Evolutionary conservation across 805 yeast species (phyloP).

Genomic region (Pichia pseudocactophila): DNA sequence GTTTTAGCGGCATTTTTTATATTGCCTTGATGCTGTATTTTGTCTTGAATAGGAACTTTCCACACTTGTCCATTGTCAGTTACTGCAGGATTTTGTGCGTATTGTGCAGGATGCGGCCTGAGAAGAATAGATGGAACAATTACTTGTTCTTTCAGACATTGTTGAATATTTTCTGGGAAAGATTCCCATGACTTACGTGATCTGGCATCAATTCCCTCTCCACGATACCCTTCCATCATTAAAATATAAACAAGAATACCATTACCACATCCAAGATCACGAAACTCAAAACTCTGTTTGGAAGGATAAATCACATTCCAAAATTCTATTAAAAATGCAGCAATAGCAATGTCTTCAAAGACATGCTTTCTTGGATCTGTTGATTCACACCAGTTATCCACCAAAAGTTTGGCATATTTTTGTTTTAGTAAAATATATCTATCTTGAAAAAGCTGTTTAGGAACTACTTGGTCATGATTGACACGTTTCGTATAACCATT

Average conservation of each 20-base stretch:
- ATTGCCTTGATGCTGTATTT: constrained; percentile 20
- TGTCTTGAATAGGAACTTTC: constrained; percentile 36
- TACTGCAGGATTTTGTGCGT: constrained; percentile 42
- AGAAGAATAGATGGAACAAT: constrained; percentile 69
- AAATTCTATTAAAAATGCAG: constrained; percentile 82
- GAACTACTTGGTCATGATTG: constrained; percentile 77
- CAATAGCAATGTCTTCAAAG: constrained; percentile 91
- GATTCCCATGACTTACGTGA: constrained; percentile 79
- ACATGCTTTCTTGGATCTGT: constrained; percentile 96
- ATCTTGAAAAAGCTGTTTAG: constrained; percentile 75
- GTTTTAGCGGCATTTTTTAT: constrained; percentile 9
- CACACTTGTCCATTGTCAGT: constrained; percentile 55
- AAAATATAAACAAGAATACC: constrained; percentile 76
- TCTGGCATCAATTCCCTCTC: constrained; percentile 85
- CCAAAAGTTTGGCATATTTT: constrained; percentile 65
- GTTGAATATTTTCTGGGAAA: constrained; percentile 59
- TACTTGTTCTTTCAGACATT: constrained; percentile 60
- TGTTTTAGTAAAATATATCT: constrained; percentile 72
- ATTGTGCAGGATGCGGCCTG: constrained; percentile 59
- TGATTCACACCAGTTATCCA: constrained; percentile 82
- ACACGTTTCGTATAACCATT: constrained; percentile 84
- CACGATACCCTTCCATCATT: constrained; percentile 68
- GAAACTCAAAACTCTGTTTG: constrained; percentile 49
- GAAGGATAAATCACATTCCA: constrained; percentile 50
- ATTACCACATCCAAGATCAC: constrained; percentile 94